A percentile compares a stretch with the other conserved stretches of the same genome.
These are phyloP conservation scores for Cotoneaster glaucophyllus DNA, from an alignment of 306 rosid species.

Conservation along the genomic window DNA sequence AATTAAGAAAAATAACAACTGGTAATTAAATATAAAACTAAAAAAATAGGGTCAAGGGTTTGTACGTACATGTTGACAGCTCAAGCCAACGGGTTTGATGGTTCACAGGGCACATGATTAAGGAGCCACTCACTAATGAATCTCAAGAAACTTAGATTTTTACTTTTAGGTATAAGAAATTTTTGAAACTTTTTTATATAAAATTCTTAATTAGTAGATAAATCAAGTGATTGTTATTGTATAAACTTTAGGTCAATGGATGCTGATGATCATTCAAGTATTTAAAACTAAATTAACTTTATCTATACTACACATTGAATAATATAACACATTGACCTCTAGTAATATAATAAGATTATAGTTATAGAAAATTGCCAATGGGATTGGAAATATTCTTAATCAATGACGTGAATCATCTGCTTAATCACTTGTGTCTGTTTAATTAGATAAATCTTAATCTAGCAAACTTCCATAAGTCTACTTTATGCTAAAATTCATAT, in stretches of 20 bases:
- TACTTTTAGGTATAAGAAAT: neutral
- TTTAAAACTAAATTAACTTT: neutral
- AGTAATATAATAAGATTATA: neutral
- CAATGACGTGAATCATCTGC: neutral
- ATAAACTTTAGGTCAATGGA: slow-evolving; percentile 13
- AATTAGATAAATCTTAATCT: neutral
- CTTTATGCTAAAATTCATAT: neutral
- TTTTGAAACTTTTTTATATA: neutral
- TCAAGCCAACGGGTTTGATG: slow-evolving; percentile 2
- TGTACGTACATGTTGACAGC: slow-evolving; percentile 18
- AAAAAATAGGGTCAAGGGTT: neutral
- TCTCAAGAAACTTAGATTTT: neutral
- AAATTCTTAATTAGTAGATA: neutral
- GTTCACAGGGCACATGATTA: neutral
- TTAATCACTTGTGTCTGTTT: neutral
- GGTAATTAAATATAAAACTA: neutral
- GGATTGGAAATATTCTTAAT: neutral
- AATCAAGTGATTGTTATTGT: slow-evolving; percentile 8
- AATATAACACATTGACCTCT: neutral
- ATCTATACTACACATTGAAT: neutral
- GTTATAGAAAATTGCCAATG: neutral
- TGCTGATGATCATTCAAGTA: slow-evolving; percentile 5
- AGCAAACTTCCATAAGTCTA: neutral
- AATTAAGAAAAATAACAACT: neutral
- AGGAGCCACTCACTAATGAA: slow-evolving; percentile 1